These are phyloP conservation scores for Hypoxylon trugodes DNA, from an alignment of 495 filamentous ascomycete species.

Conservation along the genomic window DNA sequence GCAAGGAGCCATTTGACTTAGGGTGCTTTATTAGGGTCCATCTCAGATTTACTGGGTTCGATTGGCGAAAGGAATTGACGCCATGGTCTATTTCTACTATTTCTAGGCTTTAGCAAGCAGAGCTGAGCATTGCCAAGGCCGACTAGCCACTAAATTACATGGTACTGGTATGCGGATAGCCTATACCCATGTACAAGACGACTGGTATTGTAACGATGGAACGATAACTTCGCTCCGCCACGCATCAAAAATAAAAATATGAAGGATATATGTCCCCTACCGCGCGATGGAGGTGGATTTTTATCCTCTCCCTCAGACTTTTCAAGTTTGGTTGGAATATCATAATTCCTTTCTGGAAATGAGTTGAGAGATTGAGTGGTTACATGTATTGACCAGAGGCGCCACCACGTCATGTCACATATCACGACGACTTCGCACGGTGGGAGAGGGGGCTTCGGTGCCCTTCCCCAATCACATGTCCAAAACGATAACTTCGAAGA, in stretches of 20 bases:
- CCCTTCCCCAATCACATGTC: slow-evolving; percentile 19
- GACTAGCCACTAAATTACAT: slow-evolving; percentile 7
- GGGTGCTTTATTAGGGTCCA: slow-evolving; percentile 1
- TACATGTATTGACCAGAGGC: slow-evolving; percentile 2
- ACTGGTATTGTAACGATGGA: slow-evolving; percentile 1
- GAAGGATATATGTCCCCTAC: neutral
- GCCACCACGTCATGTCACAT: slow-evolving; percentile 30
- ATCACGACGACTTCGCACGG: slow-evolving; percentile 16
- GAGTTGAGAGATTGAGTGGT: neutral
- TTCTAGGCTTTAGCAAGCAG: neutral
- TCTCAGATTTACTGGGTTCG: neutral
- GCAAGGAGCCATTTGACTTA: neutral
- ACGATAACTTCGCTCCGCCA: slow-evolving; percentile 17
- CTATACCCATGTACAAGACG: slow-evolving; percentile 1
- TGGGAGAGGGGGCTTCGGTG: slow-evolving; percentile 11
- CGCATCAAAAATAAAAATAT: slow-evolving; percentile 8
- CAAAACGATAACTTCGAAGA: slow-evolving; percentile 3
- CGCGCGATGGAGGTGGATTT: neutral
- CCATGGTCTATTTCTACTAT: too few species aligned
- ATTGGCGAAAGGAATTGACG: neutral
- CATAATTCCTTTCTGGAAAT: neutral
- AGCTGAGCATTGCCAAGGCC: slow-evolving; percentile 26
- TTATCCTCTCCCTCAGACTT: neutral
- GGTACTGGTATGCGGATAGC: neutral
- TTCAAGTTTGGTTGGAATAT: neutral